phyloP scores from a whole-genome alignment of 306 rosid species.

The Rosa multiflora region DNA sequence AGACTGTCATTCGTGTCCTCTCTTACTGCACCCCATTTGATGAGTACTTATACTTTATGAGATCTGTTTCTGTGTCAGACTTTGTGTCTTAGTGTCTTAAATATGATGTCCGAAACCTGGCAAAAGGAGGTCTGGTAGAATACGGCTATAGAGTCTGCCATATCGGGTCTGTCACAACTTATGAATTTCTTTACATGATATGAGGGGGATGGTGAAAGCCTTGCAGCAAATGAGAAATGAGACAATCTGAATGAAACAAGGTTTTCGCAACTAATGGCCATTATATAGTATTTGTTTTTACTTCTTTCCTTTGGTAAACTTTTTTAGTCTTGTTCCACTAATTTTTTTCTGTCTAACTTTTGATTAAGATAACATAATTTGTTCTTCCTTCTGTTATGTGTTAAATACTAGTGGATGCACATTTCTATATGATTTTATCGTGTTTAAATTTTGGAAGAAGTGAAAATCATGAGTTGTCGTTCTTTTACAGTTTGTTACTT shows the following conservation, averaged over 20 bases:
- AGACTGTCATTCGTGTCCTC: background rate
- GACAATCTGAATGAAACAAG: background rate
- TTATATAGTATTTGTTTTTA: background rate
- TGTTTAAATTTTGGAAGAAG: slow-evolving; percentile 4
- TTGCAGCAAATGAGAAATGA: background rate
- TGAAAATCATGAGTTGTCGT: background rate
- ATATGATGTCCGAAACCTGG: slow-evolving; percentile 2
- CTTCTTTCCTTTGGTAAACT: background rate
- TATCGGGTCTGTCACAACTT: background rate
- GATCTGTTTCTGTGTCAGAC: slow-evolving; percentile 4
- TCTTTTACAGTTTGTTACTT: slow-evolving; percentile 7
- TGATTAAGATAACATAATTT: background rate
- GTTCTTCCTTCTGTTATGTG: background rate
- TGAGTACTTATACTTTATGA: background rate
- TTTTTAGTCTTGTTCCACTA: background rate
- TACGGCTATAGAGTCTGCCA: background rate
- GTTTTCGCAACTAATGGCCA: background rate
- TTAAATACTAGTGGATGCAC: background rate
- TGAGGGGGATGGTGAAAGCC: background rate
- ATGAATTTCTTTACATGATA: background rate
- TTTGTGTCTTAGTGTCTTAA: slow-evolving; percentile 2
- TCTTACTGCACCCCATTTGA: background rate
- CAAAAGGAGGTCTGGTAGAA: background rate
- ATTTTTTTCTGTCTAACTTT: background rate
- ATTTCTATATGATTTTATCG: background rate